These are phyloP conservation scores for Alternaria ethzedia DNA, from an alignment of 2,329 filamentous ascomycete species.

Conservation along the genomic window DNA sequence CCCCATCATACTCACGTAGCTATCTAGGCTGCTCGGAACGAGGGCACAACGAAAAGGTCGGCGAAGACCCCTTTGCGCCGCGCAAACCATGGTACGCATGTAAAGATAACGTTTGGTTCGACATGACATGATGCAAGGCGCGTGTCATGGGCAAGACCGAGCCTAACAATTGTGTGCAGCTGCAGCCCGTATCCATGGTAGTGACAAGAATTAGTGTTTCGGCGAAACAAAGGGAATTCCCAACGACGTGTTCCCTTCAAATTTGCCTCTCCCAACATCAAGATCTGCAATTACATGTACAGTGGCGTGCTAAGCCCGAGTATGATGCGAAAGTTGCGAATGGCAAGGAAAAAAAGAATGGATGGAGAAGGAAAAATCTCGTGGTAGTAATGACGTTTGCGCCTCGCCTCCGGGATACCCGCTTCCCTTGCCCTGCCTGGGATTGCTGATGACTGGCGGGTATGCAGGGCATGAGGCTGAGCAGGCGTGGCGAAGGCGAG, in stretches of 20 bases:
- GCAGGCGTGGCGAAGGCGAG: slow-evolving; percentile 9
- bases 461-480: slow-evolving; percentile 13
- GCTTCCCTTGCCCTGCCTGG: slow-evolving; percentile 1
- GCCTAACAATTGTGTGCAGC: not conserved
- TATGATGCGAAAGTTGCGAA: not conserved
- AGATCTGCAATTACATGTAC: not conserved
- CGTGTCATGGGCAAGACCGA: not conserved
- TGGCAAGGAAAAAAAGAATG: not conserved
- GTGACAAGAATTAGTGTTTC: not conserved
- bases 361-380: not conserved
- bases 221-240: not conserved
- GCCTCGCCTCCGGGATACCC: not conserved
- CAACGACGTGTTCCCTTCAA: not conserved
- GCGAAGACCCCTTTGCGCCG: slow-evolving; percentile 1
- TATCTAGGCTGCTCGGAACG: not conserved
- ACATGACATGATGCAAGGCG: slow-evolving; percentile 14
- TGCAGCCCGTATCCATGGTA: slow-evolving; percentile 8
- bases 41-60: not conserved
- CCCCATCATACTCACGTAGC: not conserved
- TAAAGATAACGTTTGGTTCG: slow-evolving; percentile 8
- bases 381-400: slow-evolving; percentile 2
- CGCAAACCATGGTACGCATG: slow-evolving; percentile 12
- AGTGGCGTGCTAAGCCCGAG: not conserved
- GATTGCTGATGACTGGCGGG: not conserved
- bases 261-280: not conserved